Base-by-base conservation (phyloP, 2,329 filamentous ascomycete species). In the Diaporthe australafricana region DNA sequence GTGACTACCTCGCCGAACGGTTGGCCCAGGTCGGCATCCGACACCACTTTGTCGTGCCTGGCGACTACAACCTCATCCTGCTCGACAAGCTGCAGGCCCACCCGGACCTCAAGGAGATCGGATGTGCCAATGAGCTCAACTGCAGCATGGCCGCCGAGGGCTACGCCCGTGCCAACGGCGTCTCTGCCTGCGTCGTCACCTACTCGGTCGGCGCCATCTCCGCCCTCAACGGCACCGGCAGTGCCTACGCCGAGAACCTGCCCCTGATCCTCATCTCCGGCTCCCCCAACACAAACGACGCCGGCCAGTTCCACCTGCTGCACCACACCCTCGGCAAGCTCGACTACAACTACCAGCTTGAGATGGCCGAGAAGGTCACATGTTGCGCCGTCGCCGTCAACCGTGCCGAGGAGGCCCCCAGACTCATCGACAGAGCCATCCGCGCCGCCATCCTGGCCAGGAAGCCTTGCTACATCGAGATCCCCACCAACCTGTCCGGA, bases 351-450 rank as follows among this genome's bases (percentile, higher is more conserved):
- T 80, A 80, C 73, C 77, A 78, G 74, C 62, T 75, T 32, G 78
- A 79, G 74, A 80, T 80, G 78, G 77, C 78, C 68, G 74, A 77
- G 70, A 79, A 78, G 74, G 76, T 80, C 73, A 79, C 78, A 20
- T 79, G 77, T 72, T 79, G 76, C 50, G 78, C 78, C 42, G 78
- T 78, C 35, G 75, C 76, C 40, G 67, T 79, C 32, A 72, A 72
- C 35, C 75, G 75, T 40, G 76, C 78, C 20, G 75, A 74, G 35
- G 74, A 79, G 8, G 78, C 78, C 22, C 77, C 77, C 42, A 66
- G 76, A 8, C 71, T 77, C 32, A 78, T 78, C 40, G 77, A 78
- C 74, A 74, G 76, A 22, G 77, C 77, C 55, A 71, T 78, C 67
- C 76, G 77, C 20, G 71, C 70, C 50, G 76, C 77, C 38, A 71